A percentile compares a stretch with the other conserved stretches of the same genome.
These are phyloP conservation scores for Uronychia setigera DNA, from an alignment of 73 alveolate genomes.

Conservation along the genomic window DNA sequence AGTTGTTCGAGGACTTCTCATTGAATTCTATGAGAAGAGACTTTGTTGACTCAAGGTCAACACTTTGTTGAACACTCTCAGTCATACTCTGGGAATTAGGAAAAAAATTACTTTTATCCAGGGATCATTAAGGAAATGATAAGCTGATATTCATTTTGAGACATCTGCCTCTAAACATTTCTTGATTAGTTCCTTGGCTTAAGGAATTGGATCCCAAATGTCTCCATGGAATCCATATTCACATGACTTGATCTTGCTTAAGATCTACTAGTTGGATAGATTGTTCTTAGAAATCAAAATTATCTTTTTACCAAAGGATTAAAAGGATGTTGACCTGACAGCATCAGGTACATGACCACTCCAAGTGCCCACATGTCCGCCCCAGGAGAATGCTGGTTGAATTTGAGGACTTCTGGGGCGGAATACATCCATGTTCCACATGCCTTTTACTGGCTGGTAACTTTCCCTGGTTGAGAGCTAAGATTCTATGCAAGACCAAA, in stretches of 20 bases:
- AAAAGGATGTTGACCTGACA: slow-evolving; percentile 85
- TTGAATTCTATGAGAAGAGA: not conserved
- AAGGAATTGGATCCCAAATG: not conserved
- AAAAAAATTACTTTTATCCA: not conserved
- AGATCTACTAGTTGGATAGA: not conserved
- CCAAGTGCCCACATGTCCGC: slow-evolving; percentile 89
- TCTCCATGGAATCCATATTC: not conserved
- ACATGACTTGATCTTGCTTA: too few relatives aligned
- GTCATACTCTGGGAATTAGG: not conserved
- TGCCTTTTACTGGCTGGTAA: slow-evolving; percentile 23
- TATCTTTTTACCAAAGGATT: not conserved
- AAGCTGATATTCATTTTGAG: not conserved
- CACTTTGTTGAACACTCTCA: not conserved
- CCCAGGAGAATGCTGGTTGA: slow-evolving; percentile 69
- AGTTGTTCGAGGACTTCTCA: not conserved
- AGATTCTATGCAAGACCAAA: slow-evolving; percentile 29
- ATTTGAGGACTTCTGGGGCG: slow-evolving; percentile 87
- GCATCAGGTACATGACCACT: slow-evolving; percentile 70
- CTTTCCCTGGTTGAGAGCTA: not conserved
- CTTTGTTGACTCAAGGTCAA: not conserved
- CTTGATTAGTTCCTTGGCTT: not conserved
- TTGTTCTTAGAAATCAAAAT: not conserved
- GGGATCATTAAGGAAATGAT: not conserved
- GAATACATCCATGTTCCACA: slow-evolving; percentile 82
- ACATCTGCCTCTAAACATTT: not conserved